Conservation (phyloP, 2,329 filamentous ascomycete genomes). For the Nothophaeocryptopus gaeumannii region DNA sequence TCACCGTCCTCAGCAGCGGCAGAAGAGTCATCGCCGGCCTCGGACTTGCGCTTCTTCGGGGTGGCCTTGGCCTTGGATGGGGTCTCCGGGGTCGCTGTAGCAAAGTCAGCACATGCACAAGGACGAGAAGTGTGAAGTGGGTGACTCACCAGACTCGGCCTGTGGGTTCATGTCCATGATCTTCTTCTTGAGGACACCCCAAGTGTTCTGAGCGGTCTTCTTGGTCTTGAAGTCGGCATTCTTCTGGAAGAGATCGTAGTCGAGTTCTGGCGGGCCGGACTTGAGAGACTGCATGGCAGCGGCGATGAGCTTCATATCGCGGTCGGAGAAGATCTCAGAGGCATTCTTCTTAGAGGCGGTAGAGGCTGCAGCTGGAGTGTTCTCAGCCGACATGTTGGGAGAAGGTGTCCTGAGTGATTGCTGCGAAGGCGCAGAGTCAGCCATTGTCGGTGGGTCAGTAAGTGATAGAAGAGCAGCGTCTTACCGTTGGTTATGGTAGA, state of each 20-base stretch:
- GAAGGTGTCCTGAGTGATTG: neutral
- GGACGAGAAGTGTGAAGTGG: neutral
- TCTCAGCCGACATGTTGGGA: slow-evolving; percentile 14
- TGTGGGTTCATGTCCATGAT: slow-evolving; percentile 20
- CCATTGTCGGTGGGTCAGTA: too few species aligned
- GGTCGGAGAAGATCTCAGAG: slow-evolving; percentile 30
- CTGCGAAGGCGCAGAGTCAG: neutral
- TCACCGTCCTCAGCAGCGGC: slow-evolving; percentile 5
- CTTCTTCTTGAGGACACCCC: slow-evolving; percentile 37
- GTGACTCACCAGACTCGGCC: slow-evolving; percentile 17
- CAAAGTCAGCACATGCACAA: neutral
- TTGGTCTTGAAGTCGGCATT: slow-evolving; percentile 31
- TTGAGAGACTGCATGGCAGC: slow-evolving; percentile 34
- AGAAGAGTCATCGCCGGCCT: slow-evolving; percentile 17
- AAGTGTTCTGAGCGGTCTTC: slow-evolving; percentile 35
- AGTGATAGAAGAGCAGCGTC: too few species aligned
- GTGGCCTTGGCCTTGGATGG: slow-evolving; percentile 20
- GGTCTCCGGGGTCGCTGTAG: slow-evolving; percentile 13
- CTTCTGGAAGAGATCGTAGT: slow-evolving; percentile 31
- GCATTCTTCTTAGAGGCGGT: too few species aligned
- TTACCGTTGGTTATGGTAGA: neutral
- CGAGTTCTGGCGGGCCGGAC: slow-evolving; percentile 33
- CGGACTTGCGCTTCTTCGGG: slow-evolving; percentile 23
- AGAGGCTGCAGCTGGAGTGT: slow-evolving; percentile 5
- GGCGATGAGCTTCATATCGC: slow-evolving; percentile 30